Evolutionary conservation across 208 protist genomes (phyloP), one percentile per base, ranked within the genome.

Genomic region (Crithidia bombi): DNA sequence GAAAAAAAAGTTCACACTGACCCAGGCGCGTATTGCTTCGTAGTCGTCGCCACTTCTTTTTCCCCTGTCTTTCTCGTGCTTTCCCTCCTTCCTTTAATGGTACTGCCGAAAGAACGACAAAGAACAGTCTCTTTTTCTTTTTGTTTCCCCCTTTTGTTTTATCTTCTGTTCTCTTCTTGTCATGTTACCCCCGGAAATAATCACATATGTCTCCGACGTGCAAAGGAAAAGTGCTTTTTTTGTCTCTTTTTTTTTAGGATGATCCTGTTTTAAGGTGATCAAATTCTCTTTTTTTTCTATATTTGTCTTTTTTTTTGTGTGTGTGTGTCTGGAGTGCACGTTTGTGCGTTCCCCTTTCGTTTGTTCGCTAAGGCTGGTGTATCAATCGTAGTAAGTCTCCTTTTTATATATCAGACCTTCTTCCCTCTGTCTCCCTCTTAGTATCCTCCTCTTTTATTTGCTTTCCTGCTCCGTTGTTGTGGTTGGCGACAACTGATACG

Each of bases 1-100:
- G n/a, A n/a, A n/a, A n/a, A 25, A 71, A 49, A 52, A 71, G 56
- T 36, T 33, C 52, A 55, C 55, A 71, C 33, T 52, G 55, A 14
- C 33, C 28, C 59, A 61, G 39, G 36, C 63, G 52, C 36, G 50
- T 51, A 62, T 62, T 69, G 65, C 50, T 49, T 69, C 61, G 49
- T 43, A 58, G 52, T 25, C 25, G 30, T 59, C 44, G 10, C 12
- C 33, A 6, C 26, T 39, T 25, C n/a, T 59, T 3, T 44, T 59
- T 44, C 19, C 14, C 23, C 11, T 28, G 32, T 65, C 6, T 65
- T 65, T 51, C 19, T 43, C 5, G 23, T 65, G n/a, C 54, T 54
- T 65, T 39, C 32, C 19, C 54, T 41, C 35, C 19, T 12, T 50
- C 3, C 11, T 50, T 33, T n/a, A 41, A 26, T 64, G 39, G 38